Evolutionary conservation across 139 green algal species (phyloP).

Genomic region (Nannochloris sp.): DNA sequence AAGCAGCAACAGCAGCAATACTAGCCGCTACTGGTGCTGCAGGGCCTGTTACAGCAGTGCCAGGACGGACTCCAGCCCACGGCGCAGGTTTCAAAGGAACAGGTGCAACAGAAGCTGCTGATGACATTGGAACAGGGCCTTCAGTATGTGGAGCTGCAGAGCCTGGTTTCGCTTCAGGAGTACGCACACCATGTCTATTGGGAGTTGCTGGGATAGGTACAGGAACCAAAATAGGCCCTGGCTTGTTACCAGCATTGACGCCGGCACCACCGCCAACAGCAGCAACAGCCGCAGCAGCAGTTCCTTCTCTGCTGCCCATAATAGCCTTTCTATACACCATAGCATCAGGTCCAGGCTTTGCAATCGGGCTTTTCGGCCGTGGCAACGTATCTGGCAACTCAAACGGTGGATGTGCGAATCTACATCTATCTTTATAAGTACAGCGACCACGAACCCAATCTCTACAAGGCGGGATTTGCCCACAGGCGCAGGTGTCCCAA

Average conservation of each 20-base stretch:
- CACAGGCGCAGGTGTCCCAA: slow-evolving; percentile 40
- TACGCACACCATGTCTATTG: no score
- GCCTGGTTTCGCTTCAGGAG: not conserved
- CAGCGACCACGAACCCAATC: slow-evolving; percentile 45
- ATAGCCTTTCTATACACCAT: slow-evolving; percentile 4
- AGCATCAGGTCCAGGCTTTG: slow-evolving; percentile 18
- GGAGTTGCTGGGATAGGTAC: no score
- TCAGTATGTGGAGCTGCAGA: not conserved
- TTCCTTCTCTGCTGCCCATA: no score
- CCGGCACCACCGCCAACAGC: no score
- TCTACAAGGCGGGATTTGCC: slow-evolving; percentile 27
- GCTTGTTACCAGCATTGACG: not conserved
- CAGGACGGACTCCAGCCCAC: slow-evolving; percentile 13
- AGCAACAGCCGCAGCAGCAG: not conserved
- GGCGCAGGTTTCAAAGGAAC: slow-evolving; percentile 21
- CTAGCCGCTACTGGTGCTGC: no score
- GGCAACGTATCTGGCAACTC: slow-evolving; percentile 26
- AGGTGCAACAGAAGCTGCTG: not conserved
- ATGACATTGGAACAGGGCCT: not conserved
- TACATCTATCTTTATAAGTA: slow-evolving; percentile 28
- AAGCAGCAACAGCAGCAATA: no score
- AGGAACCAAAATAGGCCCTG: no score
- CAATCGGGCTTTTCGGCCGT: slow-evolving; percentile 26
- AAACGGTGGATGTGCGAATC: slow-evolving; percentile 39
- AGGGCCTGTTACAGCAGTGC: not conserved